Evolutionary conservation across 164 flowering plant species (phyloP), one percentile per base, ranked within the genome.

Genomic region (Litsea cubeba): DNA sequence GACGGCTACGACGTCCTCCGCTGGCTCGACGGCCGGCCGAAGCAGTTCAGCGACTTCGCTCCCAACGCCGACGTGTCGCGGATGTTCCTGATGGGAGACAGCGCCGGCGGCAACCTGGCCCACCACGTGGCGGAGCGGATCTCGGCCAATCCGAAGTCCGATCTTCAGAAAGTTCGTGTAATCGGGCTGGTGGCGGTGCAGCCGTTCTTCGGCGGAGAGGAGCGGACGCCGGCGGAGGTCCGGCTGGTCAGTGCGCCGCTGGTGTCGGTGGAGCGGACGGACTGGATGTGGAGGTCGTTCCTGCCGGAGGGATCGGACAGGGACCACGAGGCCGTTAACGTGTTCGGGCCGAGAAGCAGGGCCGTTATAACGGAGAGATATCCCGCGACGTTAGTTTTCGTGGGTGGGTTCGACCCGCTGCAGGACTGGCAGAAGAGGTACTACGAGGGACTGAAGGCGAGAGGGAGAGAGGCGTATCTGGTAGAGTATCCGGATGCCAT

Each of bases 101-200:
- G 89, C 75, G 93, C 96, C n/a, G 96, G 96, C 0, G 96, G 77
- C 1, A 91, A 91, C 76, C 5, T 91, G 22, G 85, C 87, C 2
- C 91, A 91, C 81, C 86, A 87, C 77, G 87, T 85, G 51, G 81
- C 87, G 1, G 58, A 77, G 1, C 57, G 81, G 7, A 76, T 80
- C 5, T 65, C 67, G n/a, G 46, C 24, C 7, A 24, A 12, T 35
- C 30, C 20, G 69, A 17, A n/a, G 63, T 15, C 62, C 17, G 67
- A 32, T 15, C 65, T 64, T 24, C 11, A 4, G 18, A 20, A 20
- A 10, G 35, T 64, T 5, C 30, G 62, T 0, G 7, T 76, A 10
- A 32, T 49, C 66, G 78, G 78, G 3, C 62, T 63, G 50, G 74
- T 76, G 22, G 3, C 28, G 1, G 26, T 76, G n/a, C 78, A 76